phyloP scores from a whole-genome alignment of 108 stramenopile genomes.

The Stephanodiscus minutulus region DNA sequence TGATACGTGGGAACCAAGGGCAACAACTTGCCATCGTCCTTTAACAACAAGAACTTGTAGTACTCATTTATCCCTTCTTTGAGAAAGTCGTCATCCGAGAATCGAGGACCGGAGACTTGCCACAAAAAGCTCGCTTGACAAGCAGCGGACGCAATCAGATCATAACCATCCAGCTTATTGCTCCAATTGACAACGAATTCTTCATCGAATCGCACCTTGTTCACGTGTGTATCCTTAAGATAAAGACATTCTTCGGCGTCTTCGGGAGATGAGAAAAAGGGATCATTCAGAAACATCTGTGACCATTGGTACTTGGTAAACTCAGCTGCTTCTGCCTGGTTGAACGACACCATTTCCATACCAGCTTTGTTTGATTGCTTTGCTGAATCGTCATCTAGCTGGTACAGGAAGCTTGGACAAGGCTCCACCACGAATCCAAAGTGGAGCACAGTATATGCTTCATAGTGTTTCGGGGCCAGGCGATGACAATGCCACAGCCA shows the following conservation, averaged over 20 bases:
- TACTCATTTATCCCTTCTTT: slow-evolving; percentile 41
- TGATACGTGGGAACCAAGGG: slow-evolving; percentile 64
- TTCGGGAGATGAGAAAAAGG: background rate
- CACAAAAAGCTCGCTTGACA: slow-evolving; percentile 61
- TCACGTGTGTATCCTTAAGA: background rate
- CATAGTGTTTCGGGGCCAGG: slow-evolving; percentile 50
- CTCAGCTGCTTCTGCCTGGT: no score
- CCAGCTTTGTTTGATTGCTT: background rate
- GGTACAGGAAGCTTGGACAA: slow-evolving; percentile 15
- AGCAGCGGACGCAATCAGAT: slow-evolving; percentile 36
- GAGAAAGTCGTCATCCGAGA: slow-evolving; percentile 40
- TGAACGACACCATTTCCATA: background rate
- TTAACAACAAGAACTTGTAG: slow-evolving; percentile 43
- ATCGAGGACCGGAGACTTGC: slow-evolving; percentile 53
- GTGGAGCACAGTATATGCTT: slow-evolving; percentile 7
- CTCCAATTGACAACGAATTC: background rate
- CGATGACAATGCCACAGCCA: slow-evolving; percentile 79
- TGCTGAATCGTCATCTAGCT: background rate
- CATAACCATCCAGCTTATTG: slow-evolving; percentile 33
- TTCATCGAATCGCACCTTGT: background rate
- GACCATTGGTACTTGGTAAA: background rate
- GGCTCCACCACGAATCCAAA: slow-evolving; percentile 12
- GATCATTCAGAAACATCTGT: slow-evolving; percentile 4
- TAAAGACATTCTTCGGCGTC: no score
- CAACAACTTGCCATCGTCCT: background rate